A percentile compares a stretch with the other conserved stretches of the same genome.
Conservation (phyloP, 345 rosid genomes). For the Turnera subulata region DNA sequence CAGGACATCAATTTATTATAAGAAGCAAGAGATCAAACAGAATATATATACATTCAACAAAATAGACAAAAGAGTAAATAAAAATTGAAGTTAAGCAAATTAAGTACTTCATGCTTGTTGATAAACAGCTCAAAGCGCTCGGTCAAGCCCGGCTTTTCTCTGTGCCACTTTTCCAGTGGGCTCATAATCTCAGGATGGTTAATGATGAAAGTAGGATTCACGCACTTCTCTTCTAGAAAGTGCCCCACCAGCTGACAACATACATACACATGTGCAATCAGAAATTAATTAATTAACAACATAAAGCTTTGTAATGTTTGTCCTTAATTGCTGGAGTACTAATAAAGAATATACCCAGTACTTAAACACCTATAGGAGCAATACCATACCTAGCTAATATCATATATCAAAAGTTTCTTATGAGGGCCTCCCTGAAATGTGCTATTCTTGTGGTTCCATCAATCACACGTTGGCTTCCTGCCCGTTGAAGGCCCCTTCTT, state of each 20-base stretch:
- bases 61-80: too few relatives aligned
- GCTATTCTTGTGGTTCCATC: too few relatives aligned
- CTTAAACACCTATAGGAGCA: too few relatives aligned
- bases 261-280: slow-evolving; percentile 2
- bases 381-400: too few relatives aligned
- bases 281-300: too few relatives aligned
- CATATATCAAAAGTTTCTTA: too few relatives aligned
- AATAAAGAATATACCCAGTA: too few relatives aligned
- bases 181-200: slow-evolving; percentile 94
- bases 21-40: not conserved
- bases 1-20: slow-evolving; percentile 8
- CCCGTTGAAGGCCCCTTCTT: too few relatives aligned
- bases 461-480: too few relatives aligned
- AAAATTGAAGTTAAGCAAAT: slow-evolving; percentile 1
- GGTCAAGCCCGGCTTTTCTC: slow-evolving; percentile 64
- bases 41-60: not conserved
- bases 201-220: slow-evolving; percentile 89
- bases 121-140: slow-evolving; percentile 92
- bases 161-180: slow-evolving; percentile 83
- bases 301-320: too few relatives aligned
- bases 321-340: too few relatives aligned
- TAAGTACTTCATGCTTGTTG: slow-evolving; percentile 87
- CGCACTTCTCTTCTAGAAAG: slow-evolving; percentile 84
- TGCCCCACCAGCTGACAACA: slow-evolving; percentile 85
- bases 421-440: too few relatives aligned